A percentile compares a stretch with the other conserved stretches of the same genome.
These are phyloP conservation scores for Phlyctochytrium bullatum DNA, from an alignment of 192 early-diverging fungal species.

Conservation along the genomic window DNA sequence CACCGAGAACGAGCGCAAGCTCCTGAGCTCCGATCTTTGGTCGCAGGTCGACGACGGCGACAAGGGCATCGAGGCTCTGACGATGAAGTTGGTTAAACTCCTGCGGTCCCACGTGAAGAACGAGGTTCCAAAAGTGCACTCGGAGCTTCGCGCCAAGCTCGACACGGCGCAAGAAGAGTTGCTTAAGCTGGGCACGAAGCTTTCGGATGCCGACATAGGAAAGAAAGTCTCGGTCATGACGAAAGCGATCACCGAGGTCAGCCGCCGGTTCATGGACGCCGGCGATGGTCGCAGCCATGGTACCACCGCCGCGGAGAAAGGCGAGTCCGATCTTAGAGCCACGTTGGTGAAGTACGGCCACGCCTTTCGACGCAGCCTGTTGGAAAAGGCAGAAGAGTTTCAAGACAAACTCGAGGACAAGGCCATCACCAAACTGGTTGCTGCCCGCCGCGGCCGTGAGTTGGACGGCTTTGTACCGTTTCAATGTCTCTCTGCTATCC, in stretches of 20 bases:
- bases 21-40: slow-evolving; percentile 10
- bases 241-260: background rate
- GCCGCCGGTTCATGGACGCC: too few relatives aligned
- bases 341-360: background rate
- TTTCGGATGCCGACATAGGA: background rate
- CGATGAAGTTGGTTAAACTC: slow-evolving; percentile 12
- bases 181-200: background rate
- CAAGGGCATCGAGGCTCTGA: slow-evolving; percentile 12
- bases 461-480: background rate
- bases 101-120: slow-evolving; percentile 1
- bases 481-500: background rate
- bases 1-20: slow-evolving; percentile 7
- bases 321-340: background rate
- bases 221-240: background rate
- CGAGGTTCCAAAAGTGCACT: background rate
- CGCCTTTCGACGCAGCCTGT: background rate
- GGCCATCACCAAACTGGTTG: background rate
- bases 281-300: background rate
- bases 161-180: background rate
- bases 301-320: background rate
- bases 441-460: background rate
- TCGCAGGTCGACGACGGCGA: background rate
- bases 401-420: background rate
- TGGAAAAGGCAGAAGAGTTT: background rate
- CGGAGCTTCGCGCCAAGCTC: background rate